Conservation (phyloP, 495 filamentous ascomycete species). For the Aspergillus homomorphus region DNA sequence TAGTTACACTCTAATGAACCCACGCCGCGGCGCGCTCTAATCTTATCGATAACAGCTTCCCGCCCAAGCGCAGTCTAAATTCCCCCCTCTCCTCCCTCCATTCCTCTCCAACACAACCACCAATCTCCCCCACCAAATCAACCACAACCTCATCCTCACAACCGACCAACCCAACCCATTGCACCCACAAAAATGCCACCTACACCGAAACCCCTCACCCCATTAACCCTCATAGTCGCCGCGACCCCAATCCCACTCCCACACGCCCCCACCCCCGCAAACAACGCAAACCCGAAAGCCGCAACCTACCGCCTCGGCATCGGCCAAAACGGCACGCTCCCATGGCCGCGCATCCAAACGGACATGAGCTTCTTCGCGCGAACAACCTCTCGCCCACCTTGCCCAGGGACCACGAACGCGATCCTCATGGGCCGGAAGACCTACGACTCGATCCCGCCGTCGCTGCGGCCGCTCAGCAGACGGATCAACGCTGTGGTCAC, state of each 20-base stretch:
- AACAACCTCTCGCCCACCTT: conserved; percentile 66
- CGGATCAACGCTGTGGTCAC: conserved; percentile 77
- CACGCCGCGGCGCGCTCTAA: not conserved
- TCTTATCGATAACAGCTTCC: not conserved
- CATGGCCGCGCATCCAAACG: conserved; percentile 80
- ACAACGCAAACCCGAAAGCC: conserved; percentile 46
- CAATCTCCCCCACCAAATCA: not conserved
- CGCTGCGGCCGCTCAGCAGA: conserved; percentile 74
- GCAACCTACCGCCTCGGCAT: conserved; percentile 67
- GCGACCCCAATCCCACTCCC: conserved; percentile 35
- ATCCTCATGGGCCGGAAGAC: conserved; percentile 98
- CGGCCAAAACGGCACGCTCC: conserved; percentile 72
- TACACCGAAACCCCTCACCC: conserved; percentile 13
- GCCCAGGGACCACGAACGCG: conserved; percentile 54
- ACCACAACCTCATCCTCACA: not conserved
- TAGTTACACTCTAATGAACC: no score
- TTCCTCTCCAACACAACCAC: not conserved
- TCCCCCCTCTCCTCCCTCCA: not conserved
- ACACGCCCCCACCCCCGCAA: not conserved
- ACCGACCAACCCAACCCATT: conserved; percentile 2
- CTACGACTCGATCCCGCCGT: conserved; percentile 77
- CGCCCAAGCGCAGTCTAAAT: not conserved
- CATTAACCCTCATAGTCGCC: conserved; percentile 44
- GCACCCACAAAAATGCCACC: conserved; percentile 21
- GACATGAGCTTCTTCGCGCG: conserved; percentile 96